phyloP scores from a whole-genome alignment of 1,284 basidiomycete genomes.

The Ceratobasidium papillatum region DNA sequence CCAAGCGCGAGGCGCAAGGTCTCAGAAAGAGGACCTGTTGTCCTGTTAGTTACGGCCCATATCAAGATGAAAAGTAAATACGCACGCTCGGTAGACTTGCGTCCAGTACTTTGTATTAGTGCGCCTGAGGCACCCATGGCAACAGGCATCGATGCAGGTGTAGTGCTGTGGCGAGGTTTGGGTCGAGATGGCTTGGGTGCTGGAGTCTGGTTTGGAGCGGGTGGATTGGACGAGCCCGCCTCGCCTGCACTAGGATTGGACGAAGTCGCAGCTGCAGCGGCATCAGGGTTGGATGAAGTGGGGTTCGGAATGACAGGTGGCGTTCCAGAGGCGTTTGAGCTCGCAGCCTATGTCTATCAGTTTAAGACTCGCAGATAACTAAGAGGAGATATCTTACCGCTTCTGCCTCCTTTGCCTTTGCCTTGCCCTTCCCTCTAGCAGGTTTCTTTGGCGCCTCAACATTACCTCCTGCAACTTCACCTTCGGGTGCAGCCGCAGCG shows the following conservation, averaged over 20 bases:
- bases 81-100: conserved; percentile 36
- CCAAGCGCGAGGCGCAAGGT: conserved; percentile 27
- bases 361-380: not conserved
- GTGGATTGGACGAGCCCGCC: conserved; percentile 9
- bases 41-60: not conserved
- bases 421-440: conserved; percentile 18
- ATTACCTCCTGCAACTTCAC: not conserved
- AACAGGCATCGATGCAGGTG: conserved; percentile 34
- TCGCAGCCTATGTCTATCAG: not conserved
- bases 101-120: conserved; percentile 9
- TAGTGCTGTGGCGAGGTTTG: conserved; percentile 37
- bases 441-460: conserved; percentile 9
- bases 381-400: not conserved
- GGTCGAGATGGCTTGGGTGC: conserved; percentile 23
- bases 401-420: conserved; percentile 9
- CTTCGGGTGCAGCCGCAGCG: not conserved
- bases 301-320: not conserved
- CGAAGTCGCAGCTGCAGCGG: not conserved
- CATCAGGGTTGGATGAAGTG: conserved; percentile 15
- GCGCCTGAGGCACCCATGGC: conserved; percentile 36
- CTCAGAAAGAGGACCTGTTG: conserved; percentile 27
- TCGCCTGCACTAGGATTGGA: conserved; percentile 16
- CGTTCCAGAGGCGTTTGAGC: not conserved
- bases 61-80: not conserved
- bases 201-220: conserved; percentile 15